Conservation (phyloP, 176 grass and related monocot species). For the Leersia perrieri region DNA sequence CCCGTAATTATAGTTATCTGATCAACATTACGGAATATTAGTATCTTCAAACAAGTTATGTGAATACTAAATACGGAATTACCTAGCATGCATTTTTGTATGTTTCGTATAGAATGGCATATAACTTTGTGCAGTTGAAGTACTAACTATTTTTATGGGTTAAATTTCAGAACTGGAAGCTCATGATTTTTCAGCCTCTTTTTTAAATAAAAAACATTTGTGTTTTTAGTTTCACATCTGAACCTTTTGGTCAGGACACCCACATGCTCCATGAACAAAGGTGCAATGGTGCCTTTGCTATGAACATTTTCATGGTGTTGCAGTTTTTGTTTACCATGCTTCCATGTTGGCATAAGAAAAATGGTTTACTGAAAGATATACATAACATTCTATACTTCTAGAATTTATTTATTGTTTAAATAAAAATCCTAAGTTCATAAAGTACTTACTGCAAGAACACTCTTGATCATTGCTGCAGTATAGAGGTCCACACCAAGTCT, state of each 20-base stretch:
- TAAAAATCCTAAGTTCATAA: not conserved
- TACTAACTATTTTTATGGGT: not conserved
- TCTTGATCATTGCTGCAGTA: constrained; percentile 67
- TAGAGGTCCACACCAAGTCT: constrained; percentile 50
- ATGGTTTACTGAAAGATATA: not conserved
- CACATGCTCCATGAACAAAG: not conserved
- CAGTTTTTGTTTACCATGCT: not conserved
- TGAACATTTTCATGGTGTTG: no score
- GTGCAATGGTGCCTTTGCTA: not conserved
- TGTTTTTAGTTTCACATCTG: not conserved
- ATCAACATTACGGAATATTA: not conserved
- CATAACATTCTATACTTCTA: not conserved
- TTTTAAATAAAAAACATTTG: not conserved
- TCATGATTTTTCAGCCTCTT: not conserved
- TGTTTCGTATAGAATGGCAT: not conserved
- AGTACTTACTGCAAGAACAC: constrained; percentile 45
- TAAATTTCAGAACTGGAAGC: not conserved
- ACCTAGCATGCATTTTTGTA: not conserved
- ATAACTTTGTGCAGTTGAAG: not conserved
- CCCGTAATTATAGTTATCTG: not conserved
- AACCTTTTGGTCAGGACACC: not conserved
- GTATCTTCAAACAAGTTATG: not conserved
- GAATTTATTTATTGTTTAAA: not conserved
- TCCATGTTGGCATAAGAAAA: not conserved
- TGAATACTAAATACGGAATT: not conserved